phyloP scores from a whole-genome alignment of 208 protist species.

The Polymyxa betae region DNA sequence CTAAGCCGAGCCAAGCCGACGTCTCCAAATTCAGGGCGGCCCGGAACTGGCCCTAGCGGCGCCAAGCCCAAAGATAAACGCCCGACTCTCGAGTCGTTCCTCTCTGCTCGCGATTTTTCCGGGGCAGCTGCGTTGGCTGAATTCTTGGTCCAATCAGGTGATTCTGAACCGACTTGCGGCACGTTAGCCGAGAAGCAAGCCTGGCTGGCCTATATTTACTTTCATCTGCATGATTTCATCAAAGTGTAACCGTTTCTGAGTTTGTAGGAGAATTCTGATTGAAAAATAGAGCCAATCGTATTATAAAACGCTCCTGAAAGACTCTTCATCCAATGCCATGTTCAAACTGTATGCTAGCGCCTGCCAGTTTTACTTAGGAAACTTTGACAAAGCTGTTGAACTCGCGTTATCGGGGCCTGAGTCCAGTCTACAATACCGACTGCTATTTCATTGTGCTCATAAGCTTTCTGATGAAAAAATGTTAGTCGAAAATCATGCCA shows the following conservation, averaged over 20 bases:
- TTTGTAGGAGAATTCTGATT: too few species aligned
- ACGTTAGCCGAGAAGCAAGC: background rate
- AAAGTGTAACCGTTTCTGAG: background rate
- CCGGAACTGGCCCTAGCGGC: background rate
- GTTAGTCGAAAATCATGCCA: background rate
- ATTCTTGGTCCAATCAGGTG: slow-evolving; percentile 39
- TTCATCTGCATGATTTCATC: background rate
- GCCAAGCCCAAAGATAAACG: slow-evolving; percentile 37
- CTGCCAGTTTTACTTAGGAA: slow-evolving; percentile 74
- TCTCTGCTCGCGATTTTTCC: slow-evolving; percentile 66
- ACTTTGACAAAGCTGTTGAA: slow-evolving; percentile 86
- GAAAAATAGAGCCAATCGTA: slow-evolving; percentile 53
- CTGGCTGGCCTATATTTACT: background rate
- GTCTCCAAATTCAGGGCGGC: background rate
- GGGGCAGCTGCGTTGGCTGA: slow-evolving; percentile 71
- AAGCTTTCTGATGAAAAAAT: slow-evolving; percentile 83
- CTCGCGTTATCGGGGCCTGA: slow-evolving; percentile 72
- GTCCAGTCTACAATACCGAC: slow-evolving; percentile 82
- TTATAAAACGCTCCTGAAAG: slow-evolving; percentile 84
- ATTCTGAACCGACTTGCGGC: background rate
- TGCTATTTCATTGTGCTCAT: slow-evolving; percentile 91
- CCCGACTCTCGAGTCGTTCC: slow-evolving; percentile 65
- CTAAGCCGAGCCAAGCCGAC: slow-evolving; percentile 38
- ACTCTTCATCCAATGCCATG: slow-evolving; percentile 66
- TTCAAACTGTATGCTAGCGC: slow-evolving; percentile 67